A percentile compares a stretch with the other conserved stretches of the same genome.
These are phyloP conservation scores for Metschnikowia vanudenii DNA, from an alignment of 805 yeast genomes.

Conservation along the genomic window DNA sequence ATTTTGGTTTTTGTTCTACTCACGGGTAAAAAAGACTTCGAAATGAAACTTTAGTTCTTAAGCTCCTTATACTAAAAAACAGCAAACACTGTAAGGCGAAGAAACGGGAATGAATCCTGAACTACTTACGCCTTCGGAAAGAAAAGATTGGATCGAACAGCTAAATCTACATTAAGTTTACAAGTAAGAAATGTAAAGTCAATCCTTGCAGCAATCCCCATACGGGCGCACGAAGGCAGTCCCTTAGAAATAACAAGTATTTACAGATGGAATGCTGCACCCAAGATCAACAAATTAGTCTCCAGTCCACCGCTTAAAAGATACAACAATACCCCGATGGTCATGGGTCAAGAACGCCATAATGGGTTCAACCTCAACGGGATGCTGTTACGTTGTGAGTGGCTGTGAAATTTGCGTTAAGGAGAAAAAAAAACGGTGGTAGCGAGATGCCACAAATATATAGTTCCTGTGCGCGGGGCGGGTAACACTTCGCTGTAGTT, in stretches of 20 bases:
- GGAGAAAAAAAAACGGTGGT: conserved; percentile 11
- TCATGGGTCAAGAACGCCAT: conserved; percentile 71
- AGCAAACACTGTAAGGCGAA: no score
- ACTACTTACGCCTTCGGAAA: no score
- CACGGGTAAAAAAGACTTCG: no score
- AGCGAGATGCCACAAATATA: conserved; percentile 12
- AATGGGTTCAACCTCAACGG: conserved; percentile 67
- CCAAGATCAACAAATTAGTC: conserved; percentile 64
- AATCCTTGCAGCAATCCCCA: conserved; percentile 69
- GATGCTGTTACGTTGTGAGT: conserved; percentile 59
- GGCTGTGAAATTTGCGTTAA: conserved; percentile 68
- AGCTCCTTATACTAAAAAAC: no score
- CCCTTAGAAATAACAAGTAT: conserved; percentile 56
- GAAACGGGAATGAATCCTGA: no score
- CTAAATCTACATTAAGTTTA: neutral
- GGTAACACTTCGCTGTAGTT: conserved; percentile 23
- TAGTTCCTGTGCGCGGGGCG: conserved; percentile 19
- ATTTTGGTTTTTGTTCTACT: no score
- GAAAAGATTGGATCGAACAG: neutral
- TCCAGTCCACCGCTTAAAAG: conserved; percentile 54
- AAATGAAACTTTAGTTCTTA: no score
- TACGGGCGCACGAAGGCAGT: conserved; percentile 74
- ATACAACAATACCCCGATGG: conserved; percentile 55
- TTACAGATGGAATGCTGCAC: conserved; percentile 66
- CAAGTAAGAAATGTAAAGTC: conserved; percentile 42